Evolutionary conservation across 148 eudicot genomes (phyloP), one percentile per base, ranked within the genome.

Genomic region (Rhododendron vialii): DNA sequence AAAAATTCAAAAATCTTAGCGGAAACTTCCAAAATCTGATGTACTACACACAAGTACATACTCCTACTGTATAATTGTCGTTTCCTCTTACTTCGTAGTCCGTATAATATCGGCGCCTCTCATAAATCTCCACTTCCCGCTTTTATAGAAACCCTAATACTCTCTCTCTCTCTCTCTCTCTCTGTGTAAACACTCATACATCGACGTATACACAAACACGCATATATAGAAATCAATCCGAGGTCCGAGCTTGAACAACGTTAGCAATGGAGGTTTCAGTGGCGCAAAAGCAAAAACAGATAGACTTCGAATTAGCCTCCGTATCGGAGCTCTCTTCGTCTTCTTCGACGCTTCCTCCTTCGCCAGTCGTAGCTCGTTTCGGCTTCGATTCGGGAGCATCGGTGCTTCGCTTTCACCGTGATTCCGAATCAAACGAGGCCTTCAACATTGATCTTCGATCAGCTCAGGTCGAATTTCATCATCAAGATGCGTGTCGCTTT

Each of bases 401-500:
- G 51, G 91, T 90, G 88, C 98, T 92, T 76, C 92, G 88, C 3
- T 84, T 95, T 80, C 87, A 51, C 30, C 83, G 74, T 24, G 94
- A 85, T 11, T 63, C 90, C 35, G 92, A 90, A 83, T 50, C 90
- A 2, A 83, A 77, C 36, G 84, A 67, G 45, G n/a, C 82, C 12
- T 14, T 82, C 33, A 83, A 69, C 48, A 45, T 95, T 55, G 92
- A 90, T 88, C 92, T 93, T 86, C 86, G 51, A 14, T 74, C 83
- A 47, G 86, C 94, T 85, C 91, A 92, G 96, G 98, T 92, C 74
- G 10, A 15, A 10, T n/a, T 67, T 67, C 33, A n/a, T 59, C n/a
- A 1, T 59, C 24, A 20, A 1, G 7, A 38, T 15, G 55, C 35
- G 2, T 65, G 18, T 65, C 33, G 13, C 15, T 79, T 77, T 48